These are phyloP conservation scores for Colletotrichum sp. DNA, from an alignment of 2,329 filamentous ascomycete genomes.

Conservation along the genomic window DNA sequence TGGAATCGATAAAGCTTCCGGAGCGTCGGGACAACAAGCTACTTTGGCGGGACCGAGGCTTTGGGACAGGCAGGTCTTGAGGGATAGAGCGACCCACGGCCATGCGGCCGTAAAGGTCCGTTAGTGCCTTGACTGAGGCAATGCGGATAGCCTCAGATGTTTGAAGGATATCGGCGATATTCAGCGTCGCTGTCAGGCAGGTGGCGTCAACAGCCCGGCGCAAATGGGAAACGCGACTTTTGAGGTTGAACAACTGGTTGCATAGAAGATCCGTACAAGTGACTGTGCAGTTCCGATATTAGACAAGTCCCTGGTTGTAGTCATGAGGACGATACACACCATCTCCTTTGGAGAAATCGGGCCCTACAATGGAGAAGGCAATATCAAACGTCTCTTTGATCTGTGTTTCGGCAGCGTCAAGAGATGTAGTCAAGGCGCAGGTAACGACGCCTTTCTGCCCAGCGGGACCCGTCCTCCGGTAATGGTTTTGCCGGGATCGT, in stretches of 20 bases:
- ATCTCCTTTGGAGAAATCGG: conserved; percentile 38
- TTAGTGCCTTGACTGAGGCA: conserved; percentile 34
- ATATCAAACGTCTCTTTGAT: conserved; percentile 37
- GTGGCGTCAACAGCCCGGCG: conserved; percentile 24
- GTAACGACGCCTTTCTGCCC: conserved; percentile 20
- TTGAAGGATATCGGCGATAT: conserved; percentile 36
- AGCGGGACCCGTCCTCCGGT: conserved; percentile 23
- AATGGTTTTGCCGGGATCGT: conserved; percentile 37
- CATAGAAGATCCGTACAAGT: conserved; percentile 32
- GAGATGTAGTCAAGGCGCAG: conserved; percentile 39
- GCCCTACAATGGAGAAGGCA: conserved; percentile 37
- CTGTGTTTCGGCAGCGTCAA: conserved; percentile 32
- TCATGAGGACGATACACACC: conserved; percentile 26
- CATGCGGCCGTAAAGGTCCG: conserved; percentile 39
- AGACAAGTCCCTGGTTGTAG: conserved; percentile 23
- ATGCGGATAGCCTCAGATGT: conserved; percentile 38
- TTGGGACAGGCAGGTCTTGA: conserved; percentile 27
- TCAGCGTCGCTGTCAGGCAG: conserved; percentile 27
- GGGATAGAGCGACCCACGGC: conserved; percentile 34
- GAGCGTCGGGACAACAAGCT: background rate
- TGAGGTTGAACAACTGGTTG: conserved; percentile 29
- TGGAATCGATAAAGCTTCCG: background rate
- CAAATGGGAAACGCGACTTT: conserved; percentile 30
- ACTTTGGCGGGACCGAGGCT: conserved; percentile 22
- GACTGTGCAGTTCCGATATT: background rate